These are phyloP conservation scores for Thuidium tamariscinum DNA, from an alignment of 225 moss, liverwort and hornwort species.

Conservation along the genomic window DNA sequence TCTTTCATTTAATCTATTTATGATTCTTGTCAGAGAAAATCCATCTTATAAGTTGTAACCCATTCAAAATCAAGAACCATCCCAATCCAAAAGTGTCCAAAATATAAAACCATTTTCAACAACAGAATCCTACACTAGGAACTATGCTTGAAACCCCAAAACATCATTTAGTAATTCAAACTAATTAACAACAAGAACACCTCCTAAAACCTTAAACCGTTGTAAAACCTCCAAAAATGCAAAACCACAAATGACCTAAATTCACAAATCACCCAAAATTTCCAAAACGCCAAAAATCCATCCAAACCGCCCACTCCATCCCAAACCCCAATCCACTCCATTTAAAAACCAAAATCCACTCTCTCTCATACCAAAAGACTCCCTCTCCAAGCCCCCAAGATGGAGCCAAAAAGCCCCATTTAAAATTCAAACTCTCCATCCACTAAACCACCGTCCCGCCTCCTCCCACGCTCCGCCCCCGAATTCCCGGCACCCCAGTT, in stretches of 20 bases:
- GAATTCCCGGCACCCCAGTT: background rate
- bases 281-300: too few species aligned
- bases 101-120: background rate
- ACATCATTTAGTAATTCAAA: background rate
- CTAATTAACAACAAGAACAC: background rate
- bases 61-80: background rate
- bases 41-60: too few species aligned
- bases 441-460: background rate
- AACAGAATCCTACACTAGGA: background rate
- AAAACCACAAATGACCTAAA: background rate
- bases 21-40: background rate
- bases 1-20: background rate
- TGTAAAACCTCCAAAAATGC: too few species aligned
- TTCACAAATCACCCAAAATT: background rate
- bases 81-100: accelerated
- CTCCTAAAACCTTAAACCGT: too few species aligned
- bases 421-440: background rate
- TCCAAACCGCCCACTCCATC: too few species aligned
- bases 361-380: too few species aligned
- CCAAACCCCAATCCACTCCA: background rate
- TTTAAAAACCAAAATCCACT: too few species aligned
- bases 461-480: background rate
- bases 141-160: background rate
- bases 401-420: background rate
- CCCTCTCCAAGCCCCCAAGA: background rate